Base-by-base conservation (phyloP, 768 basidiomycete genomes). In the Psilocybe cubensis region DNA sequence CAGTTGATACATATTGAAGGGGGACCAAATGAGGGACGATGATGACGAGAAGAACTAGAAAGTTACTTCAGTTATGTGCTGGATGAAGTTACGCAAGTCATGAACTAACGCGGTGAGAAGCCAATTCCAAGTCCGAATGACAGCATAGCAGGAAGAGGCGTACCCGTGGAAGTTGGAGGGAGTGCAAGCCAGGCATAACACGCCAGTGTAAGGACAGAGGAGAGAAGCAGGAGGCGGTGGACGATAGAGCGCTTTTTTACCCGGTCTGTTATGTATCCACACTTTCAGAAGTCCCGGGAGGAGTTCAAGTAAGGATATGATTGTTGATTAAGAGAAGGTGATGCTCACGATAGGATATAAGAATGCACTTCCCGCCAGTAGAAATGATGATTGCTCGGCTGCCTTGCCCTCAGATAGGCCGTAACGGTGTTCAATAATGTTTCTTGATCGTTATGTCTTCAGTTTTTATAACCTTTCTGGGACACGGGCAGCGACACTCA, bases 21-120 rank as follows among this genome's bases (percentile, higher is more conserved):
- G 58, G 58, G 5, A 59, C 58, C 21, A 59, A 41, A n/a, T 59
- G 58, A 12, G 58, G 58, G 3, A 59, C 58, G 31, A 59, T 59
- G 6, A 59, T 59, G 47, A 59, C 58, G 18, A 59, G 47, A 3
- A 59, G 46, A 12, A 59, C 58, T 59, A 12, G 6, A 12, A 11
- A 0, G 18, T 11, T 0, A 2, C 20, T 23, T 48, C 20, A 49
- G 33, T 14, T 18, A 9, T 27, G 3, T 25, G 11, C 11, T 33
- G 29, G 12, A 31, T 31, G 6, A 31, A 14, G n/a, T 10, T 14
- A 3, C 25, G 40, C 14, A 41, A 18, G 25, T 17, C 18, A 28
- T 1, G 29, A 29, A 54, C 58, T 31, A 3, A 59, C 58, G 31
- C 4, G 58, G 58, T 17, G 58, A 59, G 27, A 59, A 59, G 1